Base-by-base conservation (phyloP, 441 rosid species). In the Eutrema salsugineum region DNA sequence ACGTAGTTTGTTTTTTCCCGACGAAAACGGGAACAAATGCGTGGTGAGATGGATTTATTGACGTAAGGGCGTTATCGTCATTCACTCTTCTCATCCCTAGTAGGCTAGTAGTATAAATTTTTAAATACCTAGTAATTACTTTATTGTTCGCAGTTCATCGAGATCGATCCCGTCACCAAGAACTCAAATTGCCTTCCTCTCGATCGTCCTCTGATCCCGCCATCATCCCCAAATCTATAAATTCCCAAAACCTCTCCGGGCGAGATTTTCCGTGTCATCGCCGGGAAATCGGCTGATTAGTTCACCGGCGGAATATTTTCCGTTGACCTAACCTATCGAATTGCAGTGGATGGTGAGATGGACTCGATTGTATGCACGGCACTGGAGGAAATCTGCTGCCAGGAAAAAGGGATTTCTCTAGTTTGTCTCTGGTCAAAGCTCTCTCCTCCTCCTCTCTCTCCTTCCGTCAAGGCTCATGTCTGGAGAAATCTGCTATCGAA, bases 301-400 rank as follows among this genome's bases (percentile, higher is more conserved):
- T 67, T 63, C 33, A 44, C 5, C 11, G 57, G 43, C 20, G 57
- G 30, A 10, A 33, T 30, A 66, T 43, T 33, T 2, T 12, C 47
- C 27, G 49, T 40, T 74, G 42, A 24, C 68, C 73, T 67, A 74
- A 60, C 63, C 2, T 20, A 42, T 19, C 66, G 17, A 15, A 47
- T 32, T 22, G 50, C 15, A 4, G 27, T 22, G 72, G 38, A 49
- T 30, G 33, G 48, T 55, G 49, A 64, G 24, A 89, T 90, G 99
- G 97, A 93, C 80, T 63, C 86, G 47, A 79, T 87, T 19, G 73
- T 85, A 73, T 77, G 88, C 65, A 78, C 89, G 10, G 91, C 91
- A n/a, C 87, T 95, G 39, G 95, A 88, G 50, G 93, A 91, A 76
- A 84, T 91, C 53, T 95, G 97, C 65, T 82, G 79, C 46, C 85